Percentiles rank a stretch among this genome's conserved stretches.
These are phyloP conservation scores for Bolboschoenus planiculmis DNA, from an alignment of 176 grass and related monocot genomes.

Conservation along the genomic window DNA sequence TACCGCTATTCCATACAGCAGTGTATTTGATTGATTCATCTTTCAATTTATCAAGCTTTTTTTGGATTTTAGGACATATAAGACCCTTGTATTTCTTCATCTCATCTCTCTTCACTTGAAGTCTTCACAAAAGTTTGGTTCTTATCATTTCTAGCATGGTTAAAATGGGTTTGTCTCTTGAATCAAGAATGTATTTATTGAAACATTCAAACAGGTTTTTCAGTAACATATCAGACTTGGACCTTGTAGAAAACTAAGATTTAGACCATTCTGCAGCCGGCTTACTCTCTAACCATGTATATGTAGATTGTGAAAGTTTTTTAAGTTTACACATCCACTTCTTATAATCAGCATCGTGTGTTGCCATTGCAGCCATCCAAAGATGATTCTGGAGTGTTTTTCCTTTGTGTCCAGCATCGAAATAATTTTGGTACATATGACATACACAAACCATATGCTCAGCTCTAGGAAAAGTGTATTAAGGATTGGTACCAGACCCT, in stretches of 20 bases:
- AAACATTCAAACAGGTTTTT: constrained; percentile 20
- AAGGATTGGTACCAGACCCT: not conserved
- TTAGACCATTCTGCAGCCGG: not conserved
- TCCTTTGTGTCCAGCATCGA: constrained; percentile 2
- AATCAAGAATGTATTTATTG: constrained; percentile 22
- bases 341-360: not conserved
- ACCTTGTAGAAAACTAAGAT: not conserved
- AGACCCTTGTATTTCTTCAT: not conserved
- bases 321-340: not conserved
- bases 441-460: constrained; percentile 21
- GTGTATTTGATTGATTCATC: not conserved
- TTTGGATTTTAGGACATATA: constrained; percentile 21
- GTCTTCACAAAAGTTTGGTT: constrained; percentile 6
- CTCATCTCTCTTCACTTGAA: not conserved
- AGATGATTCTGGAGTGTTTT: constrained; percentile 5
- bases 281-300: not conserved
- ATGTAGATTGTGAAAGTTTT: not conserved
- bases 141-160: constrained; percentile 19
- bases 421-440: constrained; percentile 12
- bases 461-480: not conserved
- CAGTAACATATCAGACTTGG: constrained; percentile 18
- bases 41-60: constrained; percentile 8
- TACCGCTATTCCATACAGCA: not conserved
- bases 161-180: constrained; percentile 14
- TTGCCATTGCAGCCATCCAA: constrained; percentile 10